phyloP scores from a whole-genome alignment of 2,329 filamentous ascomycete genomes.

The Penicillium paneum region DNA sequence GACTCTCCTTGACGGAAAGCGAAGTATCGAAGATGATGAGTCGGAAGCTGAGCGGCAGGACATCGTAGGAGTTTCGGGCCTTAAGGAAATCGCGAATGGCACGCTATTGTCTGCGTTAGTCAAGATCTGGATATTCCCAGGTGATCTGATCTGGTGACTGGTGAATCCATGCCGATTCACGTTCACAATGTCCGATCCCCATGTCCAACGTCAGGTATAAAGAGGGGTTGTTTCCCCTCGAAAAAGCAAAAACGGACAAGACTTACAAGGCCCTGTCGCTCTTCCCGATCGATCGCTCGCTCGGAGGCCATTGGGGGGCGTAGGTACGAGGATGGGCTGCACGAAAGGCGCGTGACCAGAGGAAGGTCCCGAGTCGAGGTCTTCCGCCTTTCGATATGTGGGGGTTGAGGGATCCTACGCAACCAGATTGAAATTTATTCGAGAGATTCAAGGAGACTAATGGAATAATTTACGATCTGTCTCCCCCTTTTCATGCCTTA shows the following conservation, averaged over 20 bases:
- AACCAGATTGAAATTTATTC: neutral
- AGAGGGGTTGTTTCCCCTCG: neutral
- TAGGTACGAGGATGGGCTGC: slow-evolving; percentile 48
- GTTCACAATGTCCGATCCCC: slow-evolving; percentile 8
- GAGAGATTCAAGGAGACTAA: neutral
- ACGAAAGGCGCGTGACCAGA: slow-evolving; percentile 48
- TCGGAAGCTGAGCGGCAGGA: slow-evolving; percentile 90
- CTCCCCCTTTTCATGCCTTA: neutral
- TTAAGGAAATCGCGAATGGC: slow-evolving; percentile 94
- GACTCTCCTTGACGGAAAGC: slow-evolving; percentile 91
- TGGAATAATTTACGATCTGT: neutral
- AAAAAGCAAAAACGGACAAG: slow-evolving; percentile 12
- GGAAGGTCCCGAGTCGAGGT: slow-evolving; percentile 21
- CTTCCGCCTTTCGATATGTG: slow-evolving; percentile 25
- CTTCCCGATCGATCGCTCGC: slow-evolving; percentile 49
- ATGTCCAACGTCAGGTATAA: slow-evolving; percentile 5
- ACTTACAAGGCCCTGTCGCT: slow-evolving; percentile 50
- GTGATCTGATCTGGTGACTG: slow-evolving; percentile 1
- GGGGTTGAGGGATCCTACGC: slow-evolving; percentile 2
- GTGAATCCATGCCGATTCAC: slow-evolving; percentile 7
- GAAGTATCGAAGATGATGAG: slow-evolving; percentile 94
- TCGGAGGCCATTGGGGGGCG: slow-evolving; percentile 46
- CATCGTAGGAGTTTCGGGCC: slow-evolving; percentile 95
- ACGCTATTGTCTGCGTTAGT: slow-evolving; percentile 56
- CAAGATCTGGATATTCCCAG: slow-evolving; percentile 18